Conservation (phyloP, 1,284 basidiomycete genomes). For the Inonotus hispidus region DNA sequence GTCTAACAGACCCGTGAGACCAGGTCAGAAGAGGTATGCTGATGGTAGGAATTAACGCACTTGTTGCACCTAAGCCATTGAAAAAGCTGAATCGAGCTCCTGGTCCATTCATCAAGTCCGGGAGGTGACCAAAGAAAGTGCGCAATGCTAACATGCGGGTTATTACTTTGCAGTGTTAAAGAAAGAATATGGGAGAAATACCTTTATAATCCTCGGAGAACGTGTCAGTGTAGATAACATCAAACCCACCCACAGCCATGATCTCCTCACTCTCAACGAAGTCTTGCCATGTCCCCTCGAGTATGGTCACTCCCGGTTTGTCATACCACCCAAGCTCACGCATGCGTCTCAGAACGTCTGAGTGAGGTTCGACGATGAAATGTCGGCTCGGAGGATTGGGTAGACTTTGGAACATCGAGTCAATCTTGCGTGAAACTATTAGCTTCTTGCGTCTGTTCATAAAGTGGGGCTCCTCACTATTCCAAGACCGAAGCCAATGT, state of each 20-base stretch:
- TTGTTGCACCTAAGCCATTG: constrained; percentile 94
- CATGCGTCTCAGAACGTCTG: constrained; percentile 83
- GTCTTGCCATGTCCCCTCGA: constrained; percentile 94
- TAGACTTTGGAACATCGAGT: constrained; percentile 73
- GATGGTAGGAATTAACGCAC: constrained; percentile 37
- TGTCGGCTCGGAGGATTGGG: constrained; percentile 63
- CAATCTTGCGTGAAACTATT: constrained; percentile 50
- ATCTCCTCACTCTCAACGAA: constrained; percentile 56
- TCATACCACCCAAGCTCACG: constrained; percentile 69
- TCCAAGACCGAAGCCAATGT: constrained; percentile 93
- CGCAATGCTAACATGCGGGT: constrained; percentile 52
- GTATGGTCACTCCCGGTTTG: constrained; percentile 70
- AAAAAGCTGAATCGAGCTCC: constrained; percentile 91
- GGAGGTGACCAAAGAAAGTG: constrained; percentile 80
- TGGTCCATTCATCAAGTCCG: constrained; percentile 74
- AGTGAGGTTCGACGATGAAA: constrained; percentile 94
- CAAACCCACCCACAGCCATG: constrained; percentile 66
- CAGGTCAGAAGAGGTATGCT: constrained; percentile 1
- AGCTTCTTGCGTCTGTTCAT: constrained; percentile 13
- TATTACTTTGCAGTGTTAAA: background rate
- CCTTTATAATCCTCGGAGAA: constrained; percentile 86
- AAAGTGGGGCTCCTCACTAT: constrained; percentile 54
- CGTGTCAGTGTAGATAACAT: constrained; percentile 92
- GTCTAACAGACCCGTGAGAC: constrained; percentile 41
- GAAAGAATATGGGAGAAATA: constrained; percentile 26